These are phyloP conservation scores for Phytophthora sp. DNA, from an alignment of 352 stramenopile genomes.

Conservation along the genomic window DNA sequence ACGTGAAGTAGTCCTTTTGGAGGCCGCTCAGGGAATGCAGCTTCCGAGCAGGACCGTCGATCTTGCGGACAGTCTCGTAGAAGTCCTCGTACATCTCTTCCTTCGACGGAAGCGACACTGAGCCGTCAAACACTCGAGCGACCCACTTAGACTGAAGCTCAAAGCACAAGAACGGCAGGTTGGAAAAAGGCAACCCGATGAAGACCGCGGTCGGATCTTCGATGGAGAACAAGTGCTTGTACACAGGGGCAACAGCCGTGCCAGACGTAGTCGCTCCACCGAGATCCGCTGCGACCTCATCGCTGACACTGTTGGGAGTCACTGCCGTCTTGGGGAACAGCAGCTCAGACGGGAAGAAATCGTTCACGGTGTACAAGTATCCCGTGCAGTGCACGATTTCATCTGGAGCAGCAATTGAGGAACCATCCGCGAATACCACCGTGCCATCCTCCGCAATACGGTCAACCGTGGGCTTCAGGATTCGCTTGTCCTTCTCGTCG, in stretches of 20 bases:
- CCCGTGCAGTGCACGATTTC: constrained; percentile 78
- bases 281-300: constrained; percentile 30
- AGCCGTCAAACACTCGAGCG: constrained; percentile 50
- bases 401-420: constrained; percentile 45
- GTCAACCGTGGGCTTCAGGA: constrained; percentile 56
- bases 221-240: constrained; percentile 73
- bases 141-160: constrained; percentile 74
- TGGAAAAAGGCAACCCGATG: constrained; percentile 68
- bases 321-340: constrained; percentile 39
- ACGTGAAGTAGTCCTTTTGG: constrained; percentile 54
- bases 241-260: constrained; percentile 60
- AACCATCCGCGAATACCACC: constrained; percentile 58
- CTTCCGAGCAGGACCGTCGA: constrained; percentile 52
- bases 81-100: constrained; percentile 68
- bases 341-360: constrained; percentile 46
- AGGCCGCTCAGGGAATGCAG: constrained; percentile 56
- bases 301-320: constrained; percentile 15
- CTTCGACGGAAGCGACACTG: constrained; percentile 47
- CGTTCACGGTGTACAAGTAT: constrained; percentile 65
- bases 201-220: constrained; percentile 71
- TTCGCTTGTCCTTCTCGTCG: constrained; percentile 36
- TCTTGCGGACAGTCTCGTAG: constrained; percentile 36
- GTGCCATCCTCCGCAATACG: constrained; percentile 43
- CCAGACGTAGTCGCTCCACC: constrained; percentile 20
- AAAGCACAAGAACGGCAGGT: constrained; percentile 75